Conservation (phyloP, 2,329 filamentous ascomycete genomes). For the Calycina herbarum region DNA sequence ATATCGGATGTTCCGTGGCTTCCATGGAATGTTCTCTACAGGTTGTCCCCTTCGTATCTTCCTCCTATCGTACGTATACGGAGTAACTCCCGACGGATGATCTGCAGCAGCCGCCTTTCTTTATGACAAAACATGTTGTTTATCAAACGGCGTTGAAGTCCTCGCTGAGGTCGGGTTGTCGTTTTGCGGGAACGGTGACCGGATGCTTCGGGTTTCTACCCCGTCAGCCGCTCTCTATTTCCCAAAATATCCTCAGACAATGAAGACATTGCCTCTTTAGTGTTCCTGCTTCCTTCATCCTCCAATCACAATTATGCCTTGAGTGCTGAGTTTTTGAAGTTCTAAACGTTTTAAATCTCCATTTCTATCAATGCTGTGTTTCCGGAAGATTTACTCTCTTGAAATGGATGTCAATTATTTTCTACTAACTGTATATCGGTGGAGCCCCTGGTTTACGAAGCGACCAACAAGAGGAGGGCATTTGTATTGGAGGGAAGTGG, state of each 20-base stretch:
- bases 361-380: background rate
- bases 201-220: background rate
- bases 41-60: background rate
- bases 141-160: background rate
- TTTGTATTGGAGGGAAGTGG: background rate
- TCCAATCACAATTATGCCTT: background rate
- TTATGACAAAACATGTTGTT: background rate
- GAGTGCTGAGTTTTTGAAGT: background rate
- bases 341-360: background rate
- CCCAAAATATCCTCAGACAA: background rate
- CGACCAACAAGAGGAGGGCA: background rate
- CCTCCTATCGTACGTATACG: background rate
- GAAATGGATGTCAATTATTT: too few species aligned
- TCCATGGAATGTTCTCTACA: background rate
- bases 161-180: background rate
- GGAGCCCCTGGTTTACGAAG: background rate
- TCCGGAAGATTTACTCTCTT: background rate
- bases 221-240: background rate
- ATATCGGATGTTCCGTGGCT: conserved; percentile 1
- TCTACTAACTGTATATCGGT: too few species aligned
- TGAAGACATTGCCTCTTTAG: background rate
- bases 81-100: background rate
- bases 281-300: background rate
- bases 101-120: background rate
- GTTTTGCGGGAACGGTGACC: background rate